A percentile compares a stretch with the other conserved stretches of the same genome.
Evolutionary conservation across 2,329 filamentous ascomycete species (phyloP).

Genomic region (Periconia sp.): DNA sequence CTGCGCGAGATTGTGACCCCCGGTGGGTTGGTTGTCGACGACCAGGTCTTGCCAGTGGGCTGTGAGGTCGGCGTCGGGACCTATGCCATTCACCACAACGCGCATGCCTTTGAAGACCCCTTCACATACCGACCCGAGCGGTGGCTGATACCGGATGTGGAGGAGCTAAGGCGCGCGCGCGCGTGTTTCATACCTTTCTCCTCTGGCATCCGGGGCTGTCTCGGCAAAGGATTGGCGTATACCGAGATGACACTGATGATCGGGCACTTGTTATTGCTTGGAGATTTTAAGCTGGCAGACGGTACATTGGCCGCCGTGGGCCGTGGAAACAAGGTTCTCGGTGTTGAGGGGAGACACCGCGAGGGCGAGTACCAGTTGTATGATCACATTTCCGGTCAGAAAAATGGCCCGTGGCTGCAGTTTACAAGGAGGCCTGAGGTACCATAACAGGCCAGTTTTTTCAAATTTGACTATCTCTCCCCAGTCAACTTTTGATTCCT

Average conservation of each 20-base stretch:
- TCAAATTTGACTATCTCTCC: too few species aligned
- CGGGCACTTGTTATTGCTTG: too few species aligned
- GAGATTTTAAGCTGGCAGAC: too few species aligned
- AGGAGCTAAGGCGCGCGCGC: not conserved
- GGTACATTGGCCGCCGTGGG: too few species aligned
- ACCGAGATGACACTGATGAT: not conserved
- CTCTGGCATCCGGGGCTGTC: not conserved
- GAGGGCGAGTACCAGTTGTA: too few species aligned
- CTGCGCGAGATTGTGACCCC: not conserved
- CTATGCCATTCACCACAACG: not conserved
- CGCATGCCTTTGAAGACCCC: not conserved
- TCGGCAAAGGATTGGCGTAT: not conserved
- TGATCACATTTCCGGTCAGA: too few species aligned
- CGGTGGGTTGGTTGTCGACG: not conserved
- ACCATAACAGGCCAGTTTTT: too few species aligned
- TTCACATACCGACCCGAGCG: not conserved
- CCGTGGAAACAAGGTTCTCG: too few species aligned
- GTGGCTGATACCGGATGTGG: not conserved
- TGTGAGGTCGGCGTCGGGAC: not conserved
- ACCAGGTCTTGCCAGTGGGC: not conserved
- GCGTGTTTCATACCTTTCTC: conserved; percentile 1
- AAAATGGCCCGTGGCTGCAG: too few species aligned
- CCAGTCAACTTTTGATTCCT: too few species aligned
- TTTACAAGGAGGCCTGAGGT: too few species aligned
- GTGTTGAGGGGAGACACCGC: too few species aligned